Base-by-base conservation (phyloP, 2,329 filamentous ascomycete genomes). In the Pseudogymnoascus sp. region DNA sequence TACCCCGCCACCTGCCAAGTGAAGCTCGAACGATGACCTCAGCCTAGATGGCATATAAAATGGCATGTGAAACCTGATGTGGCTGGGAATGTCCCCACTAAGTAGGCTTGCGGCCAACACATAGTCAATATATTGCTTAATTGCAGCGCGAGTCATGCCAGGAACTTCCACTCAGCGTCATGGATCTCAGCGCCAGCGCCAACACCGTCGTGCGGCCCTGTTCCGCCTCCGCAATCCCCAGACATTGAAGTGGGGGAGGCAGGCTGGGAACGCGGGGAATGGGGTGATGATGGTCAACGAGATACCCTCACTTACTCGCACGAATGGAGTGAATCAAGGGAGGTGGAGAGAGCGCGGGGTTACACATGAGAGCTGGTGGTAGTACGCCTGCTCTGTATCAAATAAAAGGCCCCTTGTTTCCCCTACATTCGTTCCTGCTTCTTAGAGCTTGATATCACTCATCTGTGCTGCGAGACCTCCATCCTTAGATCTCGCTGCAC, bases 181-280 rank as follows among this genome's bases (percentile, higher is more conserved):
- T 55, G 48, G 15, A 17, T 17, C 2, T 33, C 48, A 55, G 48
- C 29, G n/a, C 48, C 9, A 4, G 29, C 5, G 48, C 48, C 9
- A 4, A 15, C 5, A 29, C 48, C 48, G 29, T 55, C 27, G 33
- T 55, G 5, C 29, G 48, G 29, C 7, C 48, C 29, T 55, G 29
- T 55, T 55, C 48, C 48, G 29, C 48, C 48, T 55, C 48, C 48
- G 2, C 48, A 55, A 55, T 55, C 48, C 48, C 48, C 48, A 55
- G 48, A 55, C 10, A 55, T 21, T 33, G 48, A 55, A 17, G 48
- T 15, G 48, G 48, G 9, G 44, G 13, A n/a, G n/a, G 27, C 17
- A n/a, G n/a, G 48, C 17, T n/a, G 48, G 9, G 48, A 33, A 55
- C n/a, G 48, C 29, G 48, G 48, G 29, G 48, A 13, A 33, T 55